Base-by-base conservation (phyloP, 2,329 filamentous ascomycete genomes). In the Truncatella angustata region DNA sequence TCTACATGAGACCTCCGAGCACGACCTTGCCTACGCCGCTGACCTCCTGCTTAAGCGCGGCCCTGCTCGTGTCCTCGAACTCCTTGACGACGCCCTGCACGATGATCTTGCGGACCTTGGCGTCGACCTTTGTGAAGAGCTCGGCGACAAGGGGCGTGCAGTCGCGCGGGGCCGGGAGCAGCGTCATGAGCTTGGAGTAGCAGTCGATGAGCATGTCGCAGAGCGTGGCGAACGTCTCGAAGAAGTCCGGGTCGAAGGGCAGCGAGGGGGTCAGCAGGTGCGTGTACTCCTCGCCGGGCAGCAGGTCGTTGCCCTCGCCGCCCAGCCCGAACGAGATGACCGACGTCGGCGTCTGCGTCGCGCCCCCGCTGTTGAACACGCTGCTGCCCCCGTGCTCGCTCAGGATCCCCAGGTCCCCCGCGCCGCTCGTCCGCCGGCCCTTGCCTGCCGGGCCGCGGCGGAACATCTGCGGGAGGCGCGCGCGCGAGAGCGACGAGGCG, bases 191-290 rank as follows among this genome's bases (percentile, higher is more conserved):
- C 50, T 86, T 84, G 32, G 85, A 85, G 72, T 99, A 99, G 64
- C 86, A 90, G 68, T 97, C 94, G 62, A 97, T 95, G 55, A 99
- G 75, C 3, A 96, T 90, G 66, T 99, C 94, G 73, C 94, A 97
- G 5, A 99, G 78, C 11, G 94, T 97, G 12, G 91, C 88, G 73
- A 97, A 97, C 0, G 92, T 97, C 73, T 95, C 91, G 69, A 93
- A 94, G 64, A 96, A 99, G 70, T 99, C 94, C 0, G 94, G 94
- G 58, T 97, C 92, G 65, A 99, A 99, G 0, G 94, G 94, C 44
- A 99, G 74, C 14, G 86, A 87, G 0, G 94, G 94, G n/a, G 93
- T 97, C 18, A 97, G 79, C 2, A 99, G 78, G 67, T 93, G 86
- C 0, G 85, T 84, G 68, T 97, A 99, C 63, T 95, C 90, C 65